These are phyloP conservation scores for Hymenoscyphus occultus DNA, from an alignment of 2,329 filamentous ascomycete species.

Conservation along the genomic window DNA sequence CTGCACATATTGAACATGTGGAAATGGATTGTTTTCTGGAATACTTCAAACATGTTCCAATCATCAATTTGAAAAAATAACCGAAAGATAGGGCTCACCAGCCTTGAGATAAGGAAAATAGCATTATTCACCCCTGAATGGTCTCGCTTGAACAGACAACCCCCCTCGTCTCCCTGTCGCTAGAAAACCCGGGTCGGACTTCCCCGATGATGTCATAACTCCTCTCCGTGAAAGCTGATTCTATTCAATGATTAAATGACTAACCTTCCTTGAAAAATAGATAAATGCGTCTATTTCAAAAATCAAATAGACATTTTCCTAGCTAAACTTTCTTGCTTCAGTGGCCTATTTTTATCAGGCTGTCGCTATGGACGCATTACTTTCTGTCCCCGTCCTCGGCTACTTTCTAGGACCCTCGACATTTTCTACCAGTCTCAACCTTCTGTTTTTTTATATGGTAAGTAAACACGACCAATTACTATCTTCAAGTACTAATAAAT, in stretches of 20 bases:
- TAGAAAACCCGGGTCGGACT: not conserved
- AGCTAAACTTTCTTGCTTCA: not conserved
- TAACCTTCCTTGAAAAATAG: not conserved
- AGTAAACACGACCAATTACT: conserved; percentile 42
- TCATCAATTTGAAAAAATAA: no score
- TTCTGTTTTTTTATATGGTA: conserved; percentile 87
- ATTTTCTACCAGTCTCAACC: conserved; percentile 76
- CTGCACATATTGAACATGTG: no score
- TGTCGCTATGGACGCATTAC: conserved; percentile 57
- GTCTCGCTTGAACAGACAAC: not conserved
- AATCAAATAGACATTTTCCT: not conserved
- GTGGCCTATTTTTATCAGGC: not conserved
- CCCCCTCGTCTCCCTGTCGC: not conserved
- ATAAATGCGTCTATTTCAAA: not conserved
- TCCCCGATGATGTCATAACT: not conserved
- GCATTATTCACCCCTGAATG: not conserved
- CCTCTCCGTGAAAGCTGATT: not conserved
- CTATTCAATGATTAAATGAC: not conserved
- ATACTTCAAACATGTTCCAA: no score
- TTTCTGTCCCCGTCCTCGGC: conserved; percentile 70
- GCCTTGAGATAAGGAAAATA: not conserved
- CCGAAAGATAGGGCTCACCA: no score
- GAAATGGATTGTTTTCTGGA: no score
- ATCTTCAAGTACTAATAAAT: conserved; percentile 35
- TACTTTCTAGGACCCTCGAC: conserved; percentile 63